Percentiles rank a stretch among this genome's conserved stretches.
Evolutionary conservation across 2,329 filamentous ascomycete genomes (phyloP).

Genomic region (Ampelomyces quisqualis): DNA sequence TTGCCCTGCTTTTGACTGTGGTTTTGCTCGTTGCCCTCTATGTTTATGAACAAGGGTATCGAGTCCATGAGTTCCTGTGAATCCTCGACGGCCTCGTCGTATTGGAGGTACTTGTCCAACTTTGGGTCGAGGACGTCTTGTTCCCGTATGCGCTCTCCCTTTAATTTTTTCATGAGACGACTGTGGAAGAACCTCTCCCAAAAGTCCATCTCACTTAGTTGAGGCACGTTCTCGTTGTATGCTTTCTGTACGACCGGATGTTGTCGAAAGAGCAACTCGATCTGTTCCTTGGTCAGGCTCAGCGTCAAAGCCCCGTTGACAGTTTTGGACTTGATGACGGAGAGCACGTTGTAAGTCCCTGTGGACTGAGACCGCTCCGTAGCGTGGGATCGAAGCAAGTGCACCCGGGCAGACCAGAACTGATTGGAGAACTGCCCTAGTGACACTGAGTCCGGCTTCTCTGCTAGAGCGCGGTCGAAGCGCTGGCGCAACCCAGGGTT

Average conservation of each 20-base stretch:
- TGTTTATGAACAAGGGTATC: slow-evolving; percentile 85
- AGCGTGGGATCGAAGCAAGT: slow-evolving; percentile 83
- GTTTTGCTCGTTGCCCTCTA: slow-evolving; percentile 94
- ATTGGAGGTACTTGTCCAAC: slow-evolving; percentile 82
- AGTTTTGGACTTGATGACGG: slow-evolving; percentile 78
- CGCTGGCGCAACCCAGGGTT: slow-evolving; percentile 75
- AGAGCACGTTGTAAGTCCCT: slow-evolving; percentile 90
- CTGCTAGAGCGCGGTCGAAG: slow-evolving; percentile 79
- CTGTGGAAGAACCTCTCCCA: slow-evolving; percentile 95
- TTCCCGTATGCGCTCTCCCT: slow-evolving; percentile 82
- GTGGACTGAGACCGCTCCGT: slow-evolving; percentile 84
- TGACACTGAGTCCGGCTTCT: slow-evolving; percentile 81
- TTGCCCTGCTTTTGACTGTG: slow-evolving; percentile 86
- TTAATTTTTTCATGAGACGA: slow-evolving; percentile 83
- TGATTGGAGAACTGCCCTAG: slow-evolving; percentile 81
- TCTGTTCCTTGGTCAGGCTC: slow-evolving; percentile 86
- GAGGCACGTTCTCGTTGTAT: slow-evolving; percentile 85
- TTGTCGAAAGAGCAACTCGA: slow-evolving; percentile 88
- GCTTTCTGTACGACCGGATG: slow-evolving; percentile 87
- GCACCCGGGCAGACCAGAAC: slow-evolving; percentile 90
- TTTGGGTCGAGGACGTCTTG: slow-evolving; percentile 73
- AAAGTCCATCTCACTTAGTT: slow-evolving; percentile 76
- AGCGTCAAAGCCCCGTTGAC: slow-evolving; percentile 70
- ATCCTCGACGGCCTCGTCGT: slow-evolving; percentile 60
- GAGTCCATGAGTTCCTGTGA: slow-evolving; percentile 54